Conservation (phyloP, 2,329 filamentous ascomycete genomes). For the Blumeria hordei region DNA sequence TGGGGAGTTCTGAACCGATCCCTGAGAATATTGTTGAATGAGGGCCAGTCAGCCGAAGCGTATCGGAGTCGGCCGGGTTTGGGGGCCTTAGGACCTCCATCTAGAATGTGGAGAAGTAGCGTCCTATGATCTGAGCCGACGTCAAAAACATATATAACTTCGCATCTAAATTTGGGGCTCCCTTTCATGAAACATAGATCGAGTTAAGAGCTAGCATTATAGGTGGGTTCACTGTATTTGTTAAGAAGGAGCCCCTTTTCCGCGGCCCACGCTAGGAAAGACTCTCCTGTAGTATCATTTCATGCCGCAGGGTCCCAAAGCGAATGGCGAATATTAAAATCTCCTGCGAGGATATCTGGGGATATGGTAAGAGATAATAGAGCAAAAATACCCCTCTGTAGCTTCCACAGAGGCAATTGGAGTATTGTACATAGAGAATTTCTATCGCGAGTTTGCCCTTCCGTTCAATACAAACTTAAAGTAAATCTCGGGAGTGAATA, state of each 20-base stretch:
- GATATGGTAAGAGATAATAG: no score
- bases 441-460: no score
- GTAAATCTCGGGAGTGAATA: no score
- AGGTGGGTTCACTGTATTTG: neutral
- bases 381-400: no score
- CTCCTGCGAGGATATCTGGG: no score
- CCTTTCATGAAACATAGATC: neutral
- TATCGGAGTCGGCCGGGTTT: neutral
- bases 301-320: neutral
- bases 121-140: neutral
- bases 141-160: neutral
- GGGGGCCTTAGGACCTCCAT: neutral
- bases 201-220: neutral
- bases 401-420: no score
- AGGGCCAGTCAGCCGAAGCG: neutral
- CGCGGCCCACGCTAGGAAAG: neutral
- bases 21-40: neutral
- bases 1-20: neutral
- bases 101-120: neutral
- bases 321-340: no score
- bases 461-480: no score
- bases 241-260: neutral
- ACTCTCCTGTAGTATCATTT: neutral
- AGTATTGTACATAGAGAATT: no score
- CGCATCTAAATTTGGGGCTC: neutral